Base-by-base conservation (phyloP, 2,329 filamentous ascomycete genomes). In the Pseudohalonectria lignicola region DNA sequence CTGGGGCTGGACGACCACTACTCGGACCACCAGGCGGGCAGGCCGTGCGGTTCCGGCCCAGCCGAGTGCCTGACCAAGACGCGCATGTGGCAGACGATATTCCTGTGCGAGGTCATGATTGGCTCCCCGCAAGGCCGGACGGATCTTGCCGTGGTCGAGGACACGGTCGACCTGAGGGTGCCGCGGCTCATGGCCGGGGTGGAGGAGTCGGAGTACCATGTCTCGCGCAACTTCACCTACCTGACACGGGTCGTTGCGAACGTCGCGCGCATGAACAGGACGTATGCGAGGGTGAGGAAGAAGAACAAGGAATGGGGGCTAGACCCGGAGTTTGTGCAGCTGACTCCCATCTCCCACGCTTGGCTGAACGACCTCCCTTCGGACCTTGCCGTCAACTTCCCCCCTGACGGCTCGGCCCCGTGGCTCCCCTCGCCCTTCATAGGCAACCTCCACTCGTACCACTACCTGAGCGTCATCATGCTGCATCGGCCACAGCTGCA, bases 71-170 rank as follows among this genome's bases (percentile, higher is more conserved):
- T 85, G 41, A 76, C 87, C 19, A 88, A 87, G 53, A 93, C 79
- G 13, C 74, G 90, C 34, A 76, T 95, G 23, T 96, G 90, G 90
- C 88, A 95, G 56, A 81, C 79, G 2, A 73, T 94, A 9, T 83
- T 94, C 53, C 68, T 86, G 17, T 81, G 86, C 44, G 90, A 96
- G 60, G 72, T 88, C 31, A 94, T 96, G 84, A 80, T 95, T 49
- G 90, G 90, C 40, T 87, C 83, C 16, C 86, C 90, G 3, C 88
- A 96, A 77, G 90, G 85, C 10, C 84, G 86, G 21, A 79, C 76
- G 34, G 86, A 94, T 56, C 75, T 90, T 41, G 71, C 82, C 2
- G 81, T 94, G 7, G 73, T 81, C 33, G 65, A 79, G 19, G 79
- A 86, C 15, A 79, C 82, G 0, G 77, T 95, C 13, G 84, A 94